Percentiles rank a stretch among this genome's conserved stretches.
Conservation (phyloP, 1,284 basidiomycete species). For the Serendipita sp. region DNA sequence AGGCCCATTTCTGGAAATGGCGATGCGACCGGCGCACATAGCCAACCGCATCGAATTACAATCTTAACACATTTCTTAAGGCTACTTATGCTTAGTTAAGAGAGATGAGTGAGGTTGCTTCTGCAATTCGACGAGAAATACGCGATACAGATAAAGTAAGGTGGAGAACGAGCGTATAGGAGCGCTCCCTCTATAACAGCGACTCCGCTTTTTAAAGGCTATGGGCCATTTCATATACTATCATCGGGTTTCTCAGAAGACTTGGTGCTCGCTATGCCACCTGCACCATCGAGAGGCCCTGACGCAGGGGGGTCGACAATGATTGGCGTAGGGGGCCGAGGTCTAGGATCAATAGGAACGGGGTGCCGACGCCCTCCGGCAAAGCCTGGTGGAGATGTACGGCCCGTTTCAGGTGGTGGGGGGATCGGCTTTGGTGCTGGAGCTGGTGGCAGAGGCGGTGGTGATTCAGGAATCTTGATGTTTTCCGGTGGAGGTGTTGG, state of each 20-base stretch:
- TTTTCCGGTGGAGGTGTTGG: neutral
- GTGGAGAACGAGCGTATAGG: neutral
- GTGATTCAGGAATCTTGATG: neutral
- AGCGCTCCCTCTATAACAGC: neutral
- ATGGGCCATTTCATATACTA: neutral
- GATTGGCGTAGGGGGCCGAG: neutral
- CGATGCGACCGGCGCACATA: neutral
- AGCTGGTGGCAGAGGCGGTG: neutral
- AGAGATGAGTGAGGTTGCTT: neutral
- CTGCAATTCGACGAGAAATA: neutral
- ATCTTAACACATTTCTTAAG: too few relatives aligned
- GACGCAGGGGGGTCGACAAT: slow-evolving; percentile 1
- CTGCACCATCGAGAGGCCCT: neutral
- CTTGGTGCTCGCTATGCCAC: neutral
- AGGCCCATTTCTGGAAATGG: too few relatives aligned
- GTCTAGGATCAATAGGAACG: neutral
- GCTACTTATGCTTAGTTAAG: neutral
- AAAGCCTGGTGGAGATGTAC: neutral
- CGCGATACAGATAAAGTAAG: neutral
- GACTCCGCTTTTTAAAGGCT: neutral
- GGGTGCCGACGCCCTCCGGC: neutral
- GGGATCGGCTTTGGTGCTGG: neutral
- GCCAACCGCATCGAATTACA: neutral
- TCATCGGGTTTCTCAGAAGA: neutral
- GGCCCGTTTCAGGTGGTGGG: neutral